Conservation (phyloP, 495 filamentous ascomycete species). For the Penicillium robsamsonii region DNA sequence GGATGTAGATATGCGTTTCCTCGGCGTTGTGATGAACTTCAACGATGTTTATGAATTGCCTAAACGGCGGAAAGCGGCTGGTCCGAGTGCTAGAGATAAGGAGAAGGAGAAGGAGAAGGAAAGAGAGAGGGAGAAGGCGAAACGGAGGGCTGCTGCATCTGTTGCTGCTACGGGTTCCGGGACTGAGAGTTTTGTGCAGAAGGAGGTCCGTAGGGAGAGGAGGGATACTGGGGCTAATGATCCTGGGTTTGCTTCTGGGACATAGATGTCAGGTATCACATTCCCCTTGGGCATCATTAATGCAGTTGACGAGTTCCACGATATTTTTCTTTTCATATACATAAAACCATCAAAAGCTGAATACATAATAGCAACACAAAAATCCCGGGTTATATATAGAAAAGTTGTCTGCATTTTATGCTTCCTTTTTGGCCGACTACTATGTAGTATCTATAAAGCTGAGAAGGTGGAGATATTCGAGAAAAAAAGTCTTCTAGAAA, state of each 20-base stretch:
- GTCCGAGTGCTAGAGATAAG: slow-evolving; percentile 33
- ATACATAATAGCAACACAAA: neutral
- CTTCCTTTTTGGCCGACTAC: too few species aligned
- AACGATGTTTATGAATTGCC: slow-evolving; percentile 90
- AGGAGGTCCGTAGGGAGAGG: slow-evolving; percentile 25
- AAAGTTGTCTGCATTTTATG: too few species aligned
- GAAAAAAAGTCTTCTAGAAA: too few species aligned
- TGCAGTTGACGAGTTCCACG: slow-evolving; percentile 13
- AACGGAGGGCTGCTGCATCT: slow-evolving; percentile 27
- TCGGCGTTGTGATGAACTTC: slow-evolving; percentile 97
- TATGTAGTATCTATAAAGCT: too few species aligned
- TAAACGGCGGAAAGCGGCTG: slow-evolving; percentile 50
- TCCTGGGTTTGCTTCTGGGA: slow-evolving; percentile 2
- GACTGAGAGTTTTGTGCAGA: slow-evolving; percentile 14
- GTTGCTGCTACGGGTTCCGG: slow-evolving; percentile 15
- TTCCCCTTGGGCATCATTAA: neutral
- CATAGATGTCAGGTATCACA: neutral
- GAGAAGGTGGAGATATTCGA: too few species aligned
- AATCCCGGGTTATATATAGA: too few species aligned
- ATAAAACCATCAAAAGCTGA: neutral
- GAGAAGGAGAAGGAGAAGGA: slow-evolving; percentile 30
- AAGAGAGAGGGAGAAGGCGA: slow-evolving; percentile 28
- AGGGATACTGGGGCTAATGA: slow-evolving; percentile 16
- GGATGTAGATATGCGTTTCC: slow-evolving; percentile 91
- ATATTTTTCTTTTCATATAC: neutral